Conservation (phyloP, 352 stramenopile genomes). For the Globisporangium takayamanum region DNA sequence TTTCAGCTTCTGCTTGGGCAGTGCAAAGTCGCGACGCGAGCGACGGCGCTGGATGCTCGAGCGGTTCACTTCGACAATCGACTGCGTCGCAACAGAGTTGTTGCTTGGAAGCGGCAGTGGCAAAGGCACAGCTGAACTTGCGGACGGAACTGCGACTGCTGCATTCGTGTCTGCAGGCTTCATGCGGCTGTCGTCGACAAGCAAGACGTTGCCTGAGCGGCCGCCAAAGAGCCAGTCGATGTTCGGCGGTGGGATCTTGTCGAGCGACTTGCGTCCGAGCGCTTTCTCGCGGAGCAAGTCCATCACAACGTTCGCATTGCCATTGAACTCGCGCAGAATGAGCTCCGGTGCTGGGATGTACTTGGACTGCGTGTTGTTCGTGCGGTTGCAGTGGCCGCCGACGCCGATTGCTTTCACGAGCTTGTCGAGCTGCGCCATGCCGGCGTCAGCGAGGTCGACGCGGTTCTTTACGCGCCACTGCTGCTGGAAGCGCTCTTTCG, state of each 20-base stretch:
- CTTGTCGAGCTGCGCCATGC: slow-evolving; percentile 69
- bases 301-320: slow-evolving; percentile 58
- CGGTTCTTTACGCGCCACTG: slow-evolving; percentile 56
- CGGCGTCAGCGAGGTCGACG: slow-evolving; percentile 61
- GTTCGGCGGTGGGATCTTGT: slow-evolving; percentile 59
- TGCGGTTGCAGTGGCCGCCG: slow-evolving; percentile 58
- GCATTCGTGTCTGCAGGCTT: not conserved
- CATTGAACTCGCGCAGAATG: slow-evolving; percentile 60
- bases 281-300: slow-evolving; percentile 69
- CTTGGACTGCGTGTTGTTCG: slow-evolving; percentile 62
- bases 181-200: slow-evolving; percentile 26
- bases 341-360: slow-evolving; percentile 68
- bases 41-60: slow-evolving; percentile 27
- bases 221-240: slow-evolving; percentile 54
- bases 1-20: slow-evolving; percentile 64
- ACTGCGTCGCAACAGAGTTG: slow-evolving; percentile 24
- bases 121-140: not conserved
- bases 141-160: slow-evolving; percentile 1
- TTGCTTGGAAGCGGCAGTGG: slow-evolving; percentile 2
- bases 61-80: slow-evolving; percentile 59
- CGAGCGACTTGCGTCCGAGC: slow-evolving; percentile 49
- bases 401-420: slow-evolving; percentile 57
- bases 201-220: slow-evolving; percentile 40
- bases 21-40: slow-evolving; percentile 45
- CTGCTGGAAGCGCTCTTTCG: slow-evolving; percentile 52